A percentile compares a stretch with the other conserved stretches of the same genome.
Evolutionary conservation across 176 grass and related monocot species (phyloP).

Genomic region (Metroxylon sagu): DNA sequence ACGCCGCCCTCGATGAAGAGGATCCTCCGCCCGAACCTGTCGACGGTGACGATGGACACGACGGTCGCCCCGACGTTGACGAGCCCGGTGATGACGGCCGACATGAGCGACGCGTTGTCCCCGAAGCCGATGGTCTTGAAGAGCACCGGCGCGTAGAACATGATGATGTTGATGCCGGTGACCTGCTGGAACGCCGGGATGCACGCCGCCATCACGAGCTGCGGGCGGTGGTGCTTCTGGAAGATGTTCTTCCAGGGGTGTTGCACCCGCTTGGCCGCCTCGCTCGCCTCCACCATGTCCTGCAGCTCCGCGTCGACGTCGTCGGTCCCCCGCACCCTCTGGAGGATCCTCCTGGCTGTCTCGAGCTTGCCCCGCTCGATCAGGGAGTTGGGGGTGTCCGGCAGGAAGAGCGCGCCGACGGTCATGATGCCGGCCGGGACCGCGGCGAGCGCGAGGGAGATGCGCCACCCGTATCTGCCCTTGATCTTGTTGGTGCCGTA

Average conservation of each 20-base stretch:
- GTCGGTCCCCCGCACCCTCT: constrained; percentile 5
- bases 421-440: constrained; percentile 2
- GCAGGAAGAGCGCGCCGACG: constrained; percentile 4
- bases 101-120: too few relatives aligned
- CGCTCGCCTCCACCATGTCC: constrained; percentile 9
- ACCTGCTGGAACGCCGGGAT: neutral
- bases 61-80: too few relatives aligned
- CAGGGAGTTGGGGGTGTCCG: constrained; percentile 18
- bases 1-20: constrained; percentile 8
- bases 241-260: constrained; percentile 6
- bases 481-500: constrained; percentile 9
- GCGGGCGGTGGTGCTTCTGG: constrained; percentile 5
- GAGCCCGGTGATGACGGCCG: too few relatives aligned
- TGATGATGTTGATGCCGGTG: neutral
- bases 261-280: neutral
- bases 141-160: neutral
- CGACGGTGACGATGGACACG: too few relatives aligned
- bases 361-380: neutral
- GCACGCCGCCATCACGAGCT: constrained; percentile 14
- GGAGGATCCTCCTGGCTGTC: neutral
- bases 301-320: constrained; percentile 13
- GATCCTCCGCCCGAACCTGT: neutral
- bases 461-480: constrained; percentile 7
- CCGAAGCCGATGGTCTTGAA: too few relatives aligned
- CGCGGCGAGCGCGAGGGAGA: neutral